phyloP scores from a whole-genome alignment of 345 rosid genomes.

The Gossypium arboreum region DNA sequence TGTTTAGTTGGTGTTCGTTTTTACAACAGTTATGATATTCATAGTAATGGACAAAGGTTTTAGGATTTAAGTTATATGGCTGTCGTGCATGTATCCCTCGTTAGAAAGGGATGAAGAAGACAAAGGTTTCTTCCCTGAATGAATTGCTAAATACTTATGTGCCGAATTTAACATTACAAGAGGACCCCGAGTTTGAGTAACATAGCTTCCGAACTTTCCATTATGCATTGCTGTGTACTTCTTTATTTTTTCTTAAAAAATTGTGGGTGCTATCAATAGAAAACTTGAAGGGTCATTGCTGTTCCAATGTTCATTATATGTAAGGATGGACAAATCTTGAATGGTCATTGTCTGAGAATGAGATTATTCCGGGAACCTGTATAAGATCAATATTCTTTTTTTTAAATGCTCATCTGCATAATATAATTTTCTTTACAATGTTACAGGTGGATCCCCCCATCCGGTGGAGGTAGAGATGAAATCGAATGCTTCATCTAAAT shows the following conservation, averaged over 20 bases:
- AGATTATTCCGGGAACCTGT: neutral
- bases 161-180: no score
- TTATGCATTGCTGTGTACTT: no score
- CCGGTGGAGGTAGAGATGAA: conserved; percentile 27
- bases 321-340: no score
- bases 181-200: no score
- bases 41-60: neutral
- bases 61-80: neutral
- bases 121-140: neutral
- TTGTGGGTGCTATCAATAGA: no score
- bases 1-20: neutral
- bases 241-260: no score
- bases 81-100: neutral
- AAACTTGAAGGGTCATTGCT: no score
- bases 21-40: neutral
- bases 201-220: no score
- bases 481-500: conserved; percentile 27
- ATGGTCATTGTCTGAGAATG: neutral
- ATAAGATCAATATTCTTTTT: neutral
- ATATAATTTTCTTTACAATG: neutral
- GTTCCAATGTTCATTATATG: no score
- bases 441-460: conserved; percentile 41
- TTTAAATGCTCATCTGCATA: neutral
- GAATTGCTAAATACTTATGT: no score
- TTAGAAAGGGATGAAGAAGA: neutral